Percentiles rank a stretch among this genome's conserved stretches.
Evolutionary conservation across 2,329 filamentous ascomycete species (phyloP).

Genomic region (Neonectria punicea): DNA sequence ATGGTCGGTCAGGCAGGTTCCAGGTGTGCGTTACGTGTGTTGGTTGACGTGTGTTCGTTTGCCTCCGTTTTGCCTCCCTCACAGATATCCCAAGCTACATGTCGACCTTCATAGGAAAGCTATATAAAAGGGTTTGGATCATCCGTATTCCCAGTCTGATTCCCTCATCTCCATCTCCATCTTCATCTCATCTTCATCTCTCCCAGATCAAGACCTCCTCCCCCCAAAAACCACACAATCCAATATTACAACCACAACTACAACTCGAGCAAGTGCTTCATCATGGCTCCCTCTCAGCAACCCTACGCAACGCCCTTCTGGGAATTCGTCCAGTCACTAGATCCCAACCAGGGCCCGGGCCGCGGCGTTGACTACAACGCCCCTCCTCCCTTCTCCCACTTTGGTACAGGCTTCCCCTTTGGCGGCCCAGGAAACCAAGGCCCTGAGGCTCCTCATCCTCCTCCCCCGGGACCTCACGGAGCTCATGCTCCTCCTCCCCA

Average conservation of each 20-base stretch:
- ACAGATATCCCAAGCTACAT: neutral
- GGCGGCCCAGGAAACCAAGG: conserved; percentile 31
- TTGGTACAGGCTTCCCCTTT: conserved; percentile 50
- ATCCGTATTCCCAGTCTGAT: neutral
- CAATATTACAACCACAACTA: conserved; percentile 7
- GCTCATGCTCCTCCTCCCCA: conserved; percentile 35
- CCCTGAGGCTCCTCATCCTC: conserved; percentile 11
- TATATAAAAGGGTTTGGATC: neutral
- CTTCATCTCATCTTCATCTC: conserved; percentile 12
- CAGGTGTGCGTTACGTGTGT: conserved; percentile 15
- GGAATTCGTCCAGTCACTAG: conserved; percentile 51
- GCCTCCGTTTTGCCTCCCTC: conserved; percentile 19
- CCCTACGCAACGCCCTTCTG: conserved; percentile 42
- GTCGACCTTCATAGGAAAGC: neutral
- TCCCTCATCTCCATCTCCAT: conserved; percentile 1
- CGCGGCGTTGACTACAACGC: conserved; percentile 52
- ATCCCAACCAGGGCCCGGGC: conserved; percentile 46
- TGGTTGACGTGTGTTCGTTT: conserved; percentile 16
- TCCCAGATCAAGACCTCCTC: conserved; percentile 19
- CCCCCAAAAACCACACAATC: conserved; percentile 4
- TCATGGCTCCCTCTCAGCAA: conserved; percentile 41
- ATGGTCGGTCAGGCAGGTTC: neutral
- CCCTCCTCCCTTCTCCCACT: conserved; percentile 37
- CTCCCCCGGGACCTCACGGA: conserved; percentile 25
- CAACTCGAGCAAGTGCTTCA: conserved; percentile 27